These are phyloP conservation scores for Radiomyces spectabilis DNA, from an alignment of 192 early-diverging fungal genomes.

Conservation along the genomic window DNA sequence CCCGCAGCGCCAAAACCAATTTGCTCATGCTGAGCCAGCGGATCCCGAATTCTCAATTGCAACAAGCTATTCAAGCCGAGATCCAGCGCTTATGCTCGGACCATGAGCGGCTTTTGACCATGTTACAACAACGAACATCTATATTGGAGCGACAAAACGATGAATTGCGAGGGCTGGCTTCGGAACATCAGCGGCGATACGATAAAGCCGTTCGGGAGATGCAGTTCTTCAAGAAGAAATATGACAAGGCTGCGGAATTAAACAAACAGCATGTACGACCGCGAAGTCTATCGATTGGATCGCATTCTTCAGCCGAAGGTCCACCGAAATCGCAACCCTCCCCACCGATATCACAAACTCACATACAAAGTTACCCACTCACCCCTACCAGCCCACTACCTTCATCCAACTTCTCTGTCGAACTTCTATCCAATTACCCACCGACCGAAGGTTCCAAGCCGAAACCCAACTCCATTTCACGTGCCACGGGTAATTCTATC, in stretches of 20 bases:
- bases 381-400: conserved; percentile 2
- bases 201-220: conserved; percentile 32
- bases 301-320: background rate
- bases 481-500: no score
- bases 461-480: no score
- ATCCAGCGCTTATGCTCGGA: conserved; percentile 1
- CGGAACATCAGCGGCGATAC: conserved; percentile 18
- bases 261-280: conserved; percentile 4
- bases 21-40: no score
- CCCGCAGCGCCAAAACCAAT: no score
- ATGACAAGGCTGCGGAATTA: conserved; percentile 10
- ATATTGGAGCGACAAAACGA: conserved; percentile 7
- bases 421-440: no score
- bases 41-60: no score
- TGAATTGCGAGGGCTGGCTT: background rate
- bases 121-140: conserved; percentile 1
- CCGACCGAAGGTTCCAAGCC: no score
- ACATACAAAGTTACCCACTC: background rate
- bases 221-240: conserved; percentile 28
- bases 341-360: background rate
- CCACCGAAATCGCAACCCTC: no score
- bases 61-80: conserved; percentile 3
- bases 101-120: conserved; percentile 5
- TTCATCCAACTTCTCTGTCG: no score
- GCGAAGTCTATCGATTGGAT: conserved; percentile 2